A percentile compares a stretch with the other conserved stretches of the same genome.
These are phyloP conservation scores for Pythium aristosporum DNA, from an alignment of 352 stramenopile species.

Conservation along the genomic window DNA sequence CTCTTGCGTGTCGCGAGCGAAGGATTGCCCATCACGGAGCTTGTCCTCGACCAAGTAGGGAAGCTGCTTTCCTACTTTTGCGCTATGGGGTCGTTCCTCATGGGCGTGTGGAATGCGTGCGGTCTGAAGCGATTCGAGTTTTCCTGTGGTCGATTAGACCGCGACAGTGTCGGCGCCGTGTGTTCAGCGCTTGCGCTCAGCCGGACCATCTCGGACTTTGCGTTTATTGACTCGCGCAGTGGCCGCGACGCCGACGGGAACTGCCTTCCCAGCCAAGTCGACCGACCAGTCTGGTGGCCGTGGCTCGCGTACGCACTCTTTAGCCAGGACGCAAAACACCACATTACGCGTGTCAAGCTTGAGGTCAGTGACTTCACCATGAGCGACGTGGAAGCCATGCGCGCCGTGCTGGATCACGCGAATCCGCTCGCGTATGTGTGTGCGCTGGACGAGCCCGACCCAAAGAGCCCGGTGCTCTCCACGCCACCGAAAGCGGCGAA, in stretches of 20 bases:
- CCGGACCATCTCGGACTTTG: background rate
- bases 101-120: background rate
- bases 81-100: background rate
- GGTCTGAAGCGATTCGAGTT: background rate
- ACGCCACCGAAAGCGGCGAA: background rate
- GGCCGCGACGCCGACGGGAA: background rate
- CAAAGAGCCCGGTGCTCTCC: background rate
- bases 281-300: background rate
- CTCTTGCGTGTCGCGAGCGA: background rate
- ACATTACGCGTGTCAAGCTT: background rate
- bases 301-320: slow-evolving; percentile 9
- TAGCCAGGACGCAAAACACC: background rate
- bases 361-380: background rate
- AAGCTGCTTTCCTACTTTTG: background rate
- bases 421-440: slow-evolving; percentile 4
- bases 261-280: background rate
- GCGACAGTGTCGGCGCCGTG: background rate
- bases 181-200: background rate
- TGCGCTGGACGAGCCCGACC: background rate
- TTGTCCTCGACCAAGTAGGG: background rate
- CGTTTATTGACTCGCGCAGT: background rate
- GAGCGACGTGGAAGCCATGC: background rate
- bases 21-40: background rate
- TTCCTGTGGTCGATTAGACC: background rate
- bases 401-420: background rate